phyloP scores from a whole-genome alignment of 805 yeast species.

The Saccharomyces paradoxus region DNA sequence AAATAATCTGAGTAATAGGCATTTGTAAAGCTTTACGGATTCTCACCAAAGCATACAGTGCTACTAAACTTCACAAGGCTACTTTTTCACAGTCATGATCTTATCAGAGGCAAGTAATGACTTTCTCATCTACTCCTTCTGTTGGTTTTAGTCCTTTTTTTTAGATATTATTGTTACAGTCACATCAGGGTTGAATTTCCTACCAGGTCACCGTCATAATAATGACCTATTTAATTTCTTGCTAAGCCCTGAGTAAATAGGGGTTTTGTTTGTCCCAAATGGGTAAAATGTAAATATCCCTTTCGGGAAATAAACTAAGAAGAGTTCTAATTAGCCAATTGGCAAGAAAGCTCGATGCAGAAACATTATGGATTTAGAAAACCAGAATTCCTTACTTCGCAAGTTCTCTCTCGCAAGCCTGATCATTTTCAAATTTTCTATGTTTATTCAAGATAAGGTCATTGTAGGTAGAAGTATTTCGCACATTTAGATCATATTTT shows the following conservation, averaged over 20 bases:
- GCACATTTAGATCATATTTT: background rate
- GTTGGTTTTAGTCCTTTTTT: background rate
- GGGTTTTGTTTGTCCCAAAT: background rate
- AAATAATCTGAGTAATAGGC: background rate
- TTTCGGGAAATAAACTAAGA: slow-evolving; percentile 9
- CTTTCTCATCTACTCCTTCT: slow-evolving; percentile 2
- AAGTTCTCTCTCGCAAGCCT: background rate
- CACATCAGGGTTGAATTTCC: background rate
- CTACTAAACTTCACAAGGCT: background rate
- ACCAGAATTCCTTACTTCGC: background rate
- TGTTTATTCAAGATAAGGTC: background rate
- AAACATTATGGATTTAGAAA: background rate
- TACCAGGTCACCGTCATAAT: background rate
- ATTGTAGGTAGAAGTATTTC: background rate
- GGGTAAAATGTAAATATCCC: slow-evolving; percentile 3
- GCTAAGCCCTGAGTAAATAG: background rate
- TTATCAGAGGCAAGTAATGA: background rate
- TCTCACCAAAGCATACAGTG: background rate
- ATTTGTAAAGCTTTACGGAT: background rate
- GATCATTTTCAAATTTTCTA: background rate
- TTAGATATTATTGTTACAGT: background rate
- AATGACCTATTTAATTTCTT: background rate
- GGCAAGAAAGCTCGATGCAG: slow-evolving; percentile 1
- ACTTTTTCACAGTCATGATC: background rate
- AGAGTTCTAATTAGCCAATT: slow-evolving; percentile 1